Conservation (phyloP, 2,329 filamentous ascomycete species). For the Stagonosporopsis vannaccii region DNA sequence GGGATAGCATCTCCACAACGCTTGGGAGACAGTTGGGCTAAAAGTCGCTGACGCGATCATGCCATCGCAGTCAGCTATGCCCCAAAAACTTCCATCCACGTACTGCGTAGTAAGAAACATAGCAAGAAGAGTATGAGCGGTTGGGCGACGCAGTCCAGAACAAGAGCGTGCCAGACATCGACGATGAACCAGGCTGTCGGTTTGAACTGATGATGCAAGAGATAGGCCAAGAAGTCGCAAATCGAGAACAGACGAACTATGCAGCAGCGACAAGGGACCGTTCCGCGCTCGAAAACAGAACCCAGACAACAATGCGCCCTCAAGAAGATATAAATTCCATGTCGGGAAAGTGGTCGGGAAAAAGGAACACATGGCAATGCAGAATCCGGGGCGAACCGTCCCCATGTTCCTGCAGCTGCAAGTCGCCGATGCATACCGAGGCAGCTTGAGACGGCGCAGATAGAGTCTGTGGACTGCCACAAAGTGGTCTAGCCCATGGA, state of each 20-base stretch:
- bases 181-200: constrained; percentile 1
- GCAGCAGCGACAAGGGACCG: neutral
- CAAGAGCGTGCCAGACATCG: neutral
- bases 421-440: constrained; percentile 13
- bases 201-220: neutral
- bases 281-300: neutral
- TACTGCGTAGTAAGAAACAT: too few species aligned
- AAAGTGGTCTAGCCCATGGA: constrained; percentile 16
- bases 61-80: neutral
- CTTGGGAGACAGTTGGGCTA: neutral
- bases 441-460: constrained; percentile 6
- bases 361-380: constrained; percentile 1
- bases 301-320: neutral
- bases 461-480: constrained; percentile 3
- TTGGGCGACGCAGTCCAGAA: neutral
- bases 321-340: neutral
- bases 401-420: constrained; percentile 13
- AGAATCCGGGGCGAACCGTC: constrained; percentile 13
- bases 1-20: neutral
- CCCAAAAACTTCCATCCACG: neutral
- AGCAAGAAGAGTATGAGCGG: neutral
- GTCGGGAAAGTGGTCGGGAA: constrained; percentile 11
- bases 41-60: neutral
- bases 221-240: neutral
- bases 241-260: neutral